A percentile compares a stretch with the other conserved stretches of the same genome.
Evolutionary conservation across 179 eudicot genomes (phyloP).

Genomic region (Beta macrorhiza): DNA sequence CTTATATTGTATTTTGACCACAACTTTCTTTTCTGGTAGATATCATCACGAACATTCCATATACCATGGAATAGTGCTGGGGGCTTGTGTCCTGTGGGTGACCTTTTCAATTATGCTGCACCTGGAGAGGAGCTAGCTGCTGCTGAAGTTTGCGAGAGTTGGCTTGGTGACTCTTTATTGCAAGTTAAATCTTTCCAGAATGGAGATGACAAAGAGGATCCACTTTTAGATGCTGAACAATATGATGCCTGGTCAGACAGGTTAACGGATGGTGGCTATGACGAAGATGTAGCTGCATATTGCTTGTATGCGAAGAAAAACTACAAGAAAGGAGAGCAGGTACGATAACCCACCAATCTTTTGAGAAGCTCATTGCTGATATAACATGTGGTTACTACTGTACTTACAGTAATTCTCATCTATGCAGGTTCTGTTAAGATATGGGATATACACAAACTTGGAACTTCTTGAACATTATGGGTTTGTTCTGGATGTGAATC

Average conservation of each 20-base stretch:
- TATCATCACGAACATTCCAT: slow-evolving; percentile 91
- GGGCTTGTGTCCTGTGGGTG: slow-evolving; percentile 94
- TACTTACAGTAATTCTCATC: background rate
- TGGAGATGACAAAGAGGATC: slow-evolving; percentile 30
- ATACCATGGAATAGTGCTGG: slow-evolving; percentile 94
- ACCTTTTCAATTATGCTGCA: slow-evolving; percentile 83
- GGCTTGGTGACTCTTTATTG: slow-evolving; percentile 23
- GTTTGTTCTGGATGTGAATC: slow-evolving; percentile 64
- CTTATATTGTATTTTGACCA: background rate
- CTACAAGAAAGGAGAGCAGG: slow-evolving; percentile 78
- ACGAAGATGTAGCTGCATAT: slow-evolving; percentile 60
- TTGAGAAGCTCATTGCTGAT: no score
- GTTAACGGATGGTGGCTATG: slow-evolving; percentile 86
- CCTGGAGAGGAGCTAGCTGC: slow-evolving; percentile 65
- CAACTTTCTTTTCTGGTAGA: slow-evolving; percentile 36
- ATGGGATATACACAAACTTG: slow-evolving; percentile 91
- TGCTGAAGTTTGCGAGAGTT: slow-evolving; percentile 23
- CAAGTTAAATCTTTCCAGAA: slow-evolving; percentile 23
- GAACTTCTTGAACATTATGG: slow-evolving; percentile 99
- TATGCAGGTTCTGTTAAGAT: slow-evolving; percentile 82
- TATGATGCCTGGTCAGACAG: slow-evolving; percentile 35
- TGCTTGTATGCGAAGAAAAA: slow-evolving; percentile 79
- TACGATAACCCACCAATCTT: slow-evolving; percentile 10
- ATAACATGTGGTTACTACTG: background rate
- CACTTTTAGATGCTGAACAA: slow-evolving; percentile 29